These are phyloP conservation scores for Sugiyamaella novakii DNA, from an alignment of 1,139 yeast species.

Conservation along the genomic window DNA sequence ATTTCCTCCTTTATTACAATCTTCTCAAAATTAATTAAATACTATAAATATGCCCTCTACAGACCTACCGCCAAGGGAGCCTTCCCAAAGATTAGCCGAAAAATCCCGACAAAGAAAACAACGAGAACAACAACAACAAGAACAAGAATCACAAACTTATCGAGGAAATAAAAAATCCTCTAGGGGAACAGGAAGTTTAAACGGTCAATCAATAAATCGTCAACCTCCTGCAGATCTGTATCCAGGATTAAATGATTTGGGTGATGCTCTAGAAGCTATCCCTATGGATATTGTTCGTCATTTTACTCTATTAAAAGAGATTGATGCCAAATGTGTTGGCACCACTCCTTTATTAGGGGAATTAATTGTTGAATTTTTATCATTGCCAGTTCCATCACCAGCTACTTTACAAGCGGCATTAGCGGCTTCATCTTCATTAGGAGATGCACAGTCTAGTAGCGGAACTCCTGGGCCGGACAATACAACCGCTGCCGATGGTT, in stretches of 20 bases:
- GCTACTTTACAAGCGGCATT: slow-evolving; percentile 14
- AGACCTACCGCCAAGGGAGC: slow-evolving; percentile 19
- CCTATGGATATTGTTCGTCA: slow-evolving; percentile 84
- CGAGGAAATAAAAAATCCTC: slow-evolving; percentile 1
- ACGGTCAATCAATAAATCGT: slow-evolving; percentile 2
- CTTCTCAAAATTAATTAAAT: too few species aligned
- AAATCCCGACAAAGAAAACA: slow-evolving; percentile 16
- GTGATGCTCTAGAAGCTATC: slow-evolving; percentile 89
- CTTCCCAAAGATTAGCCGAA: slow-evolving; percentile 20
- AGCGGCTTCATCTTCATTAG: slow-evolving; percentile 10
- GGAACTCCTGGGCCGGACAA: slow-evolving; percentile 4
- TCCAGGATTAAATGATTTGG: slow-evolving; percentile 89
- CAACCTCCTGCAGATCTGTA: slow-evolving; percentile 40
- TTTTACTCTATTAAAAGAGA: slow-evolving; percentile 85
- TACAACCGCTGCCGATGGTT: neutral
- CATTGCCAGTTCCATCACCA: slow-evolving; percentile 25
- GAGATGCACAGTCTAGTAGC: neutral
- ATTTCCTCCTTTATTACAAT: too few species aligned
- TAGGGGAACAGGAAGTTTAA: neutral
- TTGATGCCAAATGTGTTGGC: slow-evolving; percentile 88
- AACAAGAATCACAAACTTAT: slow-evolving; percentile 1
- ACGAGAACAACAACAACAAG: slow-evolving; percentile 11
- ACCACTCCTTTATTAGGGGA: slow-evolving; percentile 68
- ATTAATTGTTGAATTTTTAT: slow-evolving; percentile 55
- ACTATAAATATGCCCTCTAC: slow-evolving; percentile 3